phyloP scores from a whole-genome alignment of 108 stramenopile genomes.

The Conticribra weissflogii region DNA sequence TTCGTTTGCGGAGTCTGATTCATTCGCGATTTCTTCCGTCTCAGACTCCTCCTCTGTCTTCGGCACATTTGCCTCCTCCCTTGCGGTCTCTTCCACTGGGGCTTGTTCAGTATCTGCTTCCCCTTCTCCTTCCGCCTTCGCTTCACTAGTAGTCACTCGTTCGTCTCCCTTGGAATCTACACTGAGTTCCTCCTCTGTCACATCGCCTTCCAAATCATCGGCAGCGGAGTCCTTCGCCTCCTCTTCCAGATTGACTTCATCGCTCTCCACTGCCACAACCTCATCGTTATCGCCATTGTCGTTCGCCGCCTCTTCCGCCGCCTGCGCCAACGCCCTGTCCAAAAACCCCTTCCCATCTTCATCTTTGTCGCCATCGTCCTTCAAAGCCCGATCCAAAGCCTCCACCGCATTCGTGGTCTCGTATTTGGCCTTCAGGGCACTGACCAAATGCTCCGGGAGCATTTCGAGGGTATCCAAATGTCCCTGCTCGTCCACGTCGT shows the following conservation, averaged over 20 bases:
- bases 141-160: not conserved
- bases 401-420: slow-evolving; percentile 32
- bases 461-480: slow-evolving; percentile 29
- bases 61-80: not conserved
- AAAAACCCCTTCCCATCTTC: slow-evolving; percentile 10
- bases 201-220: too few species aligned
- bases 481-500: slow-evolving; percentile 14
- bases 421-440: slow-evolving; percentile 38
- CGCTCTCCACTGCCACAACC: not conserved
- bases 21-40: too few species aligned
- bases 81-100: not conserved
- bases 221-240: not conserved
- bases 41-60: not conserved
- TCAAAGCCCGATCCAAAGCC: slow-evolving; percentile 35
- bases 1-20: too few species aligned
- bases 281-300: not conserved
- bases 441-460: slow-evolving; percentile 41
- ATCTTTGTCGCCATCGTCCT: slow-evolving; percentile 28
- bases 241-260: not conserved
- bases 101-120: not conserved
- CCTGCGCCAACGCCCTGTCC: not conserved
- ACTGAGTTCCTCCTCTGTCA: not conserved
- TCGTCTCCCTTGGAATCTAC: not conserved
- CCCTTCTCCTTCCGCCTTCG: not conserved
- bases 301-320: slow-evolving; percentile 2